phyloP scores from a whole-genome alignment of 2,329 filamentous ascomycete species.

The Monilinia aucupariae region DNA sequence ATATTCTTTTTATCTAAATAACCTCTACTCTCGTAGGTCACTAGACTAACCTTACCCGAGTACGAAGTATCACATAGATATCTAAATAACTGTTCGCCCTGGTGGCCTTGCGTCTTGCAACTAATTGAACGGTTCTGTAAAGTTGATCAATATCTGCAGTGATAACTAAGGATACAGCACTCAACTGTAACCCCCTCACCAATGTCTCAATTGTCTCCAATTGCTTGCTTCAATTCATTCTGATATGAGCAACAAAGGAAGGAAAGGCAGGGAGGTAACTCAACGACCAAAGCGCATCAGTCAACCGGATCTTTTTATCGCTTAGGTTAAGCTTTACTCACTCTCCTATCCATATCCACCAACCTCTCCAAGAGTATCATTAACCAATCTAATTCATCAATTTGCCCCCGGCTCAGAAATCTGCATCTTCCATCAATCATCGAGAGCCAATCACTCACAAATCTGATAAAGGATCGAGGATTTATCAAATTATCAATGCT shows the following conservation, averaged over 20 bases:
- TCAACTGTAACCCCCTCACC: background rate
- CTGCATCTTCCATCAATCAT: background rate
- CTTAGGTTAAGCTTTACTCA: background rate
- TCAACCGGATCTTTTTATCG: background rate
- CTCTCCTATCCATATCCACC: background rate
- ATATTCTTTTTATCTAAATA: background rate
- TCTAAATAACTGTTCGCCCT: background rate
- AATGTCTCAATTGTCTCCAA: background rate
- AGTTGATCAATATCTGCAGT: background rate
- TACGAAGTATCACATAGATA: too few relatives aligned
- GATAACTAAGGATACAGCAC: background rate
- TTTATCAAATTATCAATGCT: too few relatives aligned
- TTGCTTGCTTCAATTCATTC: background rate
- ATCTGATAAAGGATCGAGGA: conserved; percentile 1
- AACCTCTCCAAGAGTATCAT: conserved; percentile 4
- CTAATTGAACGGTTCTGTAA: background rate
- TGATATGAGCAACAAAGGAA: background rate
- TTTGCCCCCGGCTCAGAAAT: background rate
- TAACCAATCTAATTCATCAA: background rate
- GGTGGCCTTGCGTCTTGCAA: background rate
- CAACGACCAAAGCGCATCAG: background rate
- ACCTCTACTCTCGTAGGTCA: too few relatives aligned
- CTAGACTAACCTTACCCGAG: background rate
- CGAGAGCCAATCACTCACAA: background rate
- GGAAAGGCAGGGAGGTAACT: background rate